Evolutionary conservation across 306 rosid genomes (phyloP).

Genomic region (Quercus suber): DNA sequence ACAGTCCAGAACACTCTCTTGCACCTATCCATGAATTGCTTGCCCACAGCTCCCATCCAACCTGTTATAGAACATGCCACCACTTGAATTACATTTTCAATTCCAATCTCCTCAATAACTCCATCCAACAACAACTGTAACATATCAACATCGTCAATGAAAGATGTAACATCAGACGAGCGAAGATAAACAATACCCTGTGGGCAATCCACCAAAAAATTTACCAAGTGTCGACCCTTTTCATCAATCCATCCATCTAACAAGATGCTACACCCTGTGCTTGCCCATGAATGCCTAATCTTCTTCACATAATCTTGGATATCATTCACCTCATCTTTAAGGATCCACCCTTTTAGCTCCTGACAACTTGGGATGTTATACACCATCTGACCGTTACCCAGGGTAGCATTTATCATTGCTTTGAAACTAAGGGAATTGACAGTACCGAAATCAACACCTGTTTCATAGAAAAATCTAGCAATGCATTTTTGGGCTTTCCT

Average conservation of each 20-base stretch:
- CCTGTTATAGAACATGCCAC: slow-evolving; percentile 19
- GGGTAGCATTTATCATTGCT: neutral
- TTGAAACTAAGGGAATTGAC: slow-evolving; percentile 13
- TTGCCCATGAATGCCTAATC: slow-evolving; percentile 22
- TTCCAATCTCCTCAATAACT: slow-evolving; percentile 15
- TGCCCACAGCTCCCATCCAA: slow-evolving; percentile 13
- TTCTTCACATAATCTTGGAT: slow-evolving; percentile 16
- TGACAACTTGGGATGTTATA: slow-evolving; percentile 21
- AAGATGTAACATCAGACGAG: slow-evolving; percentile 15
- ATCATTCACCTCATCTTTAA: slow-evolving; percentile 27
- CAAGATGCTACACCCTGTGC: slow-evolving; percentile 30
- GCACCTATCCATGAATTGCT: slow-evolving; percentile 15
- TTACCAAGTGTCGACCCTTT: slow-evolving; percentile 20
- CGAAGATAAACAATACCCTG: slow-evolving; percentile 18
- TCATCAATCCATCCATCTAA: slow-evolving; percentile 26
- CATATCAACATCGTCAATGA: neutral
- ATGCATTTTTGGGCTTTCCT: slow-evolving; percentile 2
- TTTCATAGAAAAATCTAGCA: slow-evolving; percentile 32
- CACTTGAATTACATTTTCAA: slow-evolving; percentile 21
- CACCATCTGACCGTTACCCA: slow-evolving; percentile 8
- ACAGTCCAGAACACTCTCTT: slow-evolving; percentile 23
- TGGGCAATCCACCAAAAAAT: slow-evolving; percentile 29
- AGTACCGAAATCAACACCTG: slow-evolving; percentile 18
- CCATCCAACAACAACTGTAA: slow-evolving; percentile 3
- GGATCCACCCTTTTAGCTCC: slow-evolving; percentile 21